Evolutionary conservation across 345 rosid species (phyloP).

Genomic region (Punica granatum): DNA sequence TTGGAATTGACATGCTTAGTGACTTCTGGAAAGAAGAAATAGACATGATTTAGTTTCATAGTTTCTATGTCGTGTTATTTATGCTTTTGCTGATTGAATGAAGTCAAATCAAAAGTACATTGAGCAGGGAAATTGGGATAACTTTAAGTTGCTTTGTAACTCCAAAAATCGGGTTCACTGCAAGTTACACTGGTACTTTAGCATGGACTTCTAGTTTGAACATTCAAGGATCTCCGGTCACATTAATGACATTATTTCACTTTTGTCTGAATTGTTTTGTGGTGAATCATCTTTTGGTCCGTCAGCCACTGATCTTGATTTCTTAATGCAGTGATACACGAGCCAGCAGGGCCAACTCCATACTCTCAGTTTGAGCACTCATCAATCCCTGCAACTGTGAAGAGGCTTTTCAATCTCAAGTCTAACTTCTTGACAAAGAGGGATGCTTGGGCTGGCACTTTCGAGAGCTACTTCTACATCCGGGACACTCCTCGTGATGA

Average conservation of each 20-base stretch:
- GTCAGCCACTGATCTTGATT: not conserved
- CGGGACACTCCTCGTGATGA: slow-evolving; percentile 83
- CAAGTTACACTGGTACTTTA: not conserved
- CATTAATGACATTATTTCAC: not conserved
- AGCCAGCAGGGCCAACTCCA: slow-evolving; percentile 78
- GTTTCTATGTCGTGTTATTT: not conserved
- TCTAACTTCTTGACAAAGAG: slow-evolving; percentile 90
- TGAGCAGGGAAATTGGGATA: not conserved
- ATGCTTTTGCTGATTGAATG: not conserved
- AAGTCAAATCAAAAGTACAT: not conserved
- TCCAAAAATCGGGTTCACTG: not conserved
- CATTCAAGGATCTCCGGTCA: not conserved
- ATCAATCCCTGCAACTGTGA: slow-evolving; percentile 92
- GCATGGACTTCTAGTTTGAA: not conserved
- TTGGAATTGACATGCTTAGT: not conserved
- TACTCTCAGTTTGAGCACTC: slow-evolving; percentile 86
- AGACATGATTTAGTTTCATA: not conserved
- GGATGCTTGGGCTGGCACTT: slow-evolving; percentile 99
- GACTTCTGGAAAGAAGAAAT: not conserved
- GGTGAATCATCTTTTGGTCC: not conserved
- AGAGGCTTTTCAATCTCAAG: slow-evolving; percentile 84
- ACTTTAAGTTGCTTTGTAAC: not conserved
- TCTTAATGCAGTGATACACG: slow-evolving; percentile 65
- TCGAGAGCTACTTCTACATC: slow-evolving; percentile 60
- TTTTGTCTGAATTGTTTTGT: not conserved